Evolutionary conservation across 176 grass and related monocot genomes (phyloP), one percentile per base, ranked within the genome.

Genomic region (Luzula sylvatica): DNA sequence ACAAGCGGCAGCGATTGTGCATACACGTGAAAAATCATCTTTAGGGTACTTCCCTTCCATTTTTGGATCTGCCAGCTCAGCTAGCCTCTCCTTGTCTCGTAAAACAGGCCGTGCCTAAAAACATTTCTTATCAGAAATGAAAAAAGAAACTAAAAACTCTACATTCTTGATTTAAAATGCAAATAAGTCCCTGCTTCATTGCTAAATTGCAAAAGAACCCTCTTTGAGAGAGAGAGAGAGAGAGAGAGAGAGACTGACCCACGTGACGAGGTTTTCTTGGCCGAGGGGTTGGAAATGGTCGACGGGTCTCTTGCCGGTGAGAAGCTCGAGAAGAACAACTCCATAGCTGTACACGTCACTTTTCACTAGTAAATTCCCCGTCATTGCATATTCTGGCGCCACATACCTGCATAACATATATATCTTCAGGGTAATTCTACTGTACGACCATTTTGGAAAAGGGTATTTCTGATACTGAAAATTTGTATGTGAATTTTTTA

Each of bases 261-360:
- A 98, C 65, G 86, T 87, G 21, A 92, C 93, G 61, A 98, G 72
- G 58, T 87, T 98, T 64, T 98, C 93, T 69, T 98, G 82, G 52
- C 93, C 93, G 69, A 82, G 82, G 42, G 93, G 86, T 71, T 92
- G 93, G 3, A 79, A 87, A 81, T 90, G 88, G 67, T 98, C 93
- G 20, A 98, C 93, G 60, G 93, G 93, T 32, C 61, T 72, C 52
- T 73, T 90, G 55, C 93, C 85, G 19, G 82, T 92, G 52, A 98
- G 69, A 46, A 98, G 71, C 56, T 98, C 93, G 50, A 98, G 86
- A 63, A 98, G 65, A 80, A 98, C 93, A 59, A 90, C 93, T 55
- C 93, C 93, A 50, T 92, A 98, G 71, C 93, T 98, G 70, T 98
- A 98, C 46, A 98, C 93, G 71, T 98, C 93, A 58, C 93, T 98